Conservation (phyloP, 257 asterid genomes). For the Nicotiana tomentosiformis region DNA sequence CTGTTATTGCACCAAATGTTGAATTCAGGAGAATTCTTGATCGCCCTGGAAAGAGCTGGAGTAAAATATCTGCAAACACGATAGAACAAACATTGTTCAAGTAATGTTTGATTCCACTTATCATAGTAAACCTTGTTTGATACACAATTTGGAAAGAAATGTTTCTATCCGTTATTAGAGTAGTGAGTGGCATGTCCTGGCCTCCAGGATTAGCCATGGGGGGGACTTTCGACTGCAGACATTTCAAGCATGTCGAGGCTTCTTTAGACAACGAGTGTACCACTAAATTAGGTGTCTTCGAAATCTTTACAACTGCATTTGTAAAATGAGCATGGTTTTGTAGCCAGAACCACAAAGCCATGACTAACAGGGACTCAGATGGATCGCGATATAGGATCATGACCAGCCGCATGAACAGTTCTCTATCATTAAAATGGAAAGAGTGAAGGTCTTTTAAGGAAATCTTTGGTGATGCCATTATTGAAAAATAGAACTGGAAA, state of each 20-base stretch:
- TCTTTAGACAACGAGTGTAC: neutral
- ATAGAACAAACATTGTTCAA: slow-evolving; percentile 9
- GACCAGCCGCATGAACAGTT: neutral
- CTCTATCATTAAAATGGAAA: slow-evolving; percentile 8
- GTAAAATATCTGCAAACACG: slow-evolving; percentile 11
- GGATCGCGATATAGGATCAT: neutral
- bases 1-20: neutral
- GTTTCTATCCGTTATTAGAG: neutral
- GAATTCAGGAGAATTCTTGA: neutral
- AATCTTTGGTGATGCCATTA: neutral
- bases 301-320: neutral
- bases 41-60: neutral
- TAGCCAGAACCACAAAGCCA: slow-evolving; percentile 13
- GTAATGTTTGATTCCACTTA: neutral
- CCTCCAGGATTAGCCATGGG: neutral
- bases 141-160: neutral
- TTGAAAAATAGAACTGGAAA: too few species aligned
- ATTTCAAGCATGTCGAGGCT: neutral
- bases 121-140: slow-evolving; percentile 9
- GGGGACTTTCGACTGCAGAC: neutral
- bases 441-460: neutral
- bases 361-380: neutral
- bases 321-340: neutral
- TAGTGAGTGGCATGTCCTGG: neutral
- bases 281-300: neutral